Conservation (phyloP, 1,284 basidiomycete species). For the Rhizopogon parksii region DNA sequence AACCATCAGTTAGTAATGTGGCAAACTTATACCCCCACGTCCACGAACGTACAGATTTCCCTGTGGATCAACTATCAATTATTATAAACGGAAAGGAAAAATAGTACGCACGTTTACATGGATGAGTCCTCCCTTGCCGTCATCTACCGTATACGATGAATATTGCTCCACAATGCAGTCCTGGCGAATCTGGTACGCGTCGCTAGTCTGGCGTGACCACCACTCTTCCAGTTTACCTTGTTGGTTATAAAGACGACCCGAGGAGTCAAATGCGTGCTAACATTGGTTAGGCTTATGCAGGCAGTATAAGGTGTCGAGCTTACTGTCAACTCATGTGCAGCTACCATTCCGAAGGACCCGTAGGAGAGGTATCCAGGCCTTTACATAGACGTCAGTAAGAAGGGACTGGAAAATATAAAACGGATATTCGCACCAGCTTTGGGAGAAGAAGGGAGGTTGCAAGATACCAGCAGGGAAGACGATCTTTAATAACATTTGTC, state of each 20-base stretch:
- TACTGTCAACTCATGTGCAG: conserved; percentile 84
- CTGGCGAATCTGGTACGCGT: conserved; percentile 77
- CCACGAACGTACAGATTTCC: conserved; percentile 57
- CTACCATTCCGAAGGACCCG: conserved; percentile 86
- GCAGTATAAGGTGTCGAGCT: conserved; percentile 16
- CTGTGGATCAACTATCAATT: conserved; percentile 29
- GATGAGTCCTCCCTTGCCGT: conserved; percentile 77
- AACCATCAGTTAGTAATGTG: conserved; percentile 9
- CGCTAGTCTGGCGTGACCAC: conserved; percentile 82
- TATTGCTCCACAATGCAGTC: conserved; percentile 89
- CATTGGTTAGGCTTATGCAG: neutral
- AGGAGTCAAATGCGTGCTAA: conserved; percentile 90
- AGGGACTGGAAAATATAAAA: neutral
- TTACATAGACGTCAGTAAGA: conserved; percentile 4
- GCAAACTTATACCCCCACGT: neutral
- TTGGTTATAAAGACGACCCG: conserved; percentile 78
- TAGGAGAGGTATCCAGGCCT: conserved; percentile 88
- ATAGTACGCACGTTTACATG: conserved; percentile 71
- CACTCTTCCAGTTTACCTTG: conserved; percentile 79
- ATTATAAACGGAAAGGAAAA: neutral
- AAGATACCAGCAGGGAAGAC: conserved; percentile 97
- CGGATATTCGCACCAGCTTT: conserved; percentile 57
- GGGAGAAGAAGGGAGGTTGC: conserved; percentile 87
- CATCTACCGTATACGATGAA: conserved; percentile 77
- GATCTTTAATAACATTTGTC: conserved; percentile 47